Base-by-base conservation (phyloP, 345 rosid genomes). In the Hypericum androsaemum region DNA sequence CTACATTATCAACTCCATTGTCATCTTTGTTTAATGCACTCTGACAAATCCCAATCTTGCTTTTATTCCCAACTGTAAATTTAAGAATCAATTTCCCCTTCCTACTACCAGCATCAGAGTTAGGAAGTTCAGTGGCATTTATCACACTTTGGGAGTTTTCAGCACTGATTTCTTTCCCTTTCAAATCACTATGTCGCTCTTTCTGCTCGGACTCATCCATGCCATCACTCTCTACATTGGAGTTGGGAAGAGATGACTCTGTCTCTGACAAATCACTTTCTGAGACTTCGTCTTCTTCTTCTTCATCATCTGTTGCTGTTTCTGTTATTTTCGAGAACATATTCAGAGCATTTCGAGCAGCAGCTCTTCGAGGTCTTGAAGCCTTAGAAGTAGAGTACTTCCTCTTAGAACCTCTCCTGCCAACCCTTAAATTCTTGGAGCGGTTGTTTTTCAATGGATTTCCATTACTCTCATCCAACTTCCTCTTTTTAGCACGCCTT, bases 321-420 rank as follows among this genome's bases (percentile, higher is more conserved):
- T 88, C 99, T 15, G 81, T 78, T 57, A 92, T 77, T 77, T 77
- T 88, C 37, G 89, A 80, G 66, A 94, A 88, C 71, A 85, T 74
- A 50, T 82, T 70, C 40, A 80, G 89, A 14, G 97, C 99, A 80
- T 83, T 86, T 54, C 84, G 86, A 41, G 99, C 97, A 60, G 97
- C 99, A 54, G 86, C 94, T 71, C 99, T 78, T 64, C 76, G 88
- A 60, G 99, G 99, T 75, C 99, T 78, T 41, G 71, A 76, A 48
- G 77, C 76, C 72, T 81, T 83, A 15, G 77, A 80, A 72, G 65
- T 72, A 57, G 95, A 79, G 64, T 81, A 73, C 63, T 72, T 83
- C 64, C 63, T 77, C 64, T 67, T 79, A 10, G 70, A 73, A 61
- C 61, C 66, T 70, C 79, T 85, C 44, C 68, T 66, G 52, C 74